Base-by-base conservation (phyloP, 805 yeast species). In the Metschnikowia gruessii region DNA sequence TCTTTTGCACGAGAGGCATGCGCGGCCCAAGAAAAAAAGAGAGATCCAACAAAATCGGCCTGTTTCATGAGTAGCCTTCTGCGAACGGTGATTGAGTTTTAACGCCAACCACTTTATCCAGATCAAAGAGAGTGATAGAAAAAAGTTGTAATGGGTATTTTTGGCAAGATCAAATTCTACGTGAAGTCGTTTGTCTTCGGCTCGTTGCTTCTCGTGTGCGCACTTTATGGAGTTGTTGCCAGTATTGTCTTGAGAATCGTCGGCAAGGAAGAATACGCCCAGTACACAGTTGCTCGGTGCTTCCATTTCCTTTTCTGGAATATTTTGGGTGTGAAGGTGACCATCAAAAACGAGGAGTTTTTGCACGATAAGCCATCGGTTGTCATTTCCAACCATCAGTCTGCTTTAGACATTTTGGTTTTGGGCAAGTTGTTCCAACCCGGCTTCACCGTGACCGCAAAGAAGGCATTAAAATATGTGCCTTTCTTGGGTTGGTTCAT, bases 401-500 rank as follows among this genome's bases (percentile, higher is more conserved):
- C 94, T 28, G 89, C 88, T 28, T 68, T 94, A 53, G 99, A 94
- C 63, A 81, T 94, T 48, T 74, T 86, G 42, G 68, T 91, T 49
- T 72, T 94, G 53, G 98, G 96, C 22, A 80, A 79, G 54, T 66
- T 88, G 35, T 94, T 94, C 74, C 96, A 96, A 42, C 81, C 82
- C 40, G 88, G 87, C 42, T 89, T 91, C 71, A 83, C 91, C 7
- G 96, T 94, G 38, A 94, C 98, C 1, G 94, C 97, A 30, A 94
- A 94, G 68, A 82, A 81, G 63, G 84, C 87, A 4, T 76, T 94
- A 59, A 82, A 87, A 58, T 88, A 80, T 62, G 72, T 89, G 43
- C 99, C 99, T 15, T 78, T 94, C 58, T 74, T 94, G 56, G 99
- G 99, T 12, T 92, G 97, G 98, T 94, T 91, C 70, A 91, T 94